A percentile compares a stretch with the other conserved stretches of the same genome.
These are phyloP conservation scores for Prunus dulcis DNA, from an alignment of 306 rosid genomes.

Conservation along the genomic window DNA sequence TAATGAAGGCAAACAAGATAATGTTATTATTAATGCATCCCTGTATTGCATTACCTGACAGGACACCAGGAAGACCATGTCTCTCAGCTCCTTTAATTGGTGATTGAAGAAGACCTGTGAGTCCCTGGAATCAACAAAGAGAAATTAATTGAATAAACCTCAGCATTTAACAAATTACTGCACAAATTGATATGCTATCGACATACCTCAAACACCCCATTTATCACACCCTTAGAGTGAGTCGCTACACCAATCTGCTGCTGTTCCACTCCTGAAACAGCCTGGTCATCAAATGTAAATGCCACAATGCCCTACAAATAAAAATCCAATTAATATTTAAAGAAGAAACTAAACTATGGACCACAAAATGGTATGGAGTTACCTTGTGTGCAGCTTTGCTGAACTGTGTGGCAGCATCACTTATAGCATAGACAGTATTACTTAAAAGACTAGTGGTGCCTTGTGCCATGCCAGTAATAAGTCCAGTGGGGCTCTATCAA, in stretches of 20 bases:
- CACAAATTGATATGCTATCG: not conserved
- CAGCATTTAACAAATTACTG: not conserved
- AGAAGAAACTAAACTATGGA: not conserved
- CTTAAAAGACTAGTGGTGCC: slow-evolving; percentile 93
- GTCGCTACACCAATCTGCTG: slow-evolving; percentile 57
- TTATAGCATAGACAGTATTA: slow-evolving; percentile 87
- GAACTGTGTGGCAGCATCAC: slow-evolving; percentile 95
- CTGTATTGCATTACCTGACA: slow-evolving; percentile 55
- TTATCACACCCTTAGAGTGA: slow-evolving; percentile 75
- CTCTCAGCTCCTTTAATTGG: slow-evolving; percentile 93
- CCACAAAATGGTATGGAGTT: slow-evolving; percentile 23
- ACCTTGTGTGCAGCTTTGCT: slow-evolving; percentile 98
- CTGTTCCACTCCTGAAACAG: slow-evolving; percentile 60
- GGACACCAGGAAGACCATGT: slow-evolving; percentile 97
- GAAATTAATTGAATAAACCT: slow-evolving; percentile 4
- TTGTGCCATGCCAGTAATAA: slow-evolving; percentile 86
- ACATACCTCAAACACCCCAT: slow-evolving; percentile 83
- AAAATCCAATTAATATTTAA: slow-evolving; percentile 18
- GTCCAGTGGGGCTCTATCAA: slow-evolving; percentile 87
- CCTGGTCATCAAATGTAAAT: slow-evolving; percentile 90
- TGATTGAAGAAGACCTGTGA: slow-evolving; percentile 96
- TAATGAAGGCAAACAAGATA: not conserved
- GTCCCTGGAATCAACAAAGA: slow-evolving; percentile 59
- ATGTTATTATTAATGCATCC: slow-evolving; percentile 13
- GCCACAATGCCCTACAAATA: slow-evolving; percentile 84